Conservation (phyloP, 371 early-diverging fungal genomes). For the Nematocida sp. region DNA sequence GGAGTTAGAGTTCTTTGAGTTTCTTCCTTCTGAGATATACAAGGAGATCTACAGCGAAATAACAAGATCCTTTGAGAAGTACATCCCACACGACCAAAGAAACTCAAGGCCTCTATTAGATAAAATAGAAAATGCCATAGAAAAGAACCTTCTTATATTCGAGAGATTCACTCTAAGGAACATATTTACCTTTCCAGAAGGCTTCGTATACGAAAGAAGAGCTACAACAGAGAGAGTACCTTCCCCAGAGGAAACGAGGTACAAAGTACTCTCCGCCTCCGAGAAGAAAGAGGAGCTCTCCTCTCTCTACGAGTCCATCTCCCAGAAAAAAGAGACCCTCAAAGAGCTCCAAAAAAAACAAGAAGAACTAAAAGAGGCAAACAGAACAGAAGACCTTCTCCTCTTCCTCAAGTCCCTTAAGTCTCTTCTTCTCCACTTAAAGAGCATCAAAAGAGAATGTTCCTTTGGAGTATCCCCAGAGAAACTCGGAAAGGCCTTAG, state of each 20-base stretch:
- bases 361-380: neutral
- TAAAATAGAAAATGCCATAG: slow-evolving; percentile 40
- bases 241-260: slow-evolving; percentile 35
- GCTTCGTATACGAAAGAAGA: slow-evolving; percentile 62
- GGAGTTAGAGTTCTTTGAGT: slow-evolving; percentile 65
- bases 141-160: slow-evolving; percentile 64
- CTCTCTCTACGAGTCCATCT: neutral
- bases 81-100: neutral
- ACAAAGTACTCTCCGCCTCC: slow-evolving; percentile 13
- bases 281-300: neutral
- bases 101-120: slow-evolving; percentile 16
- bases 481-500: slow-evolving; percentile 39
- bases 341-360: neutral
- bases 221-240: slow-evolving; percentile 7
- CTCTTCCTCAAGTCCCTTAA: slow-evolving; percentile 9
- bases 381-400: neutral
- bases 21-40: slow-evolving; percentile 60
- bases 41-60: slow-evolving; percentile 57
- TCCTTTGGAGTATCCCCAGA: slow-evolving; percentile 8
- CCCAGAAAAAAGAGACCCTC: neutral
- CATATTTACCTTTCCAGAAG: slow-evolving; percentile 63
- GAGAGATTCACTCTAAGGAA: slow-evolving; percentile 63
- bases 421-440: neutral
- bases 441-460: slow-evolving; percentile 34
- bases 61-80: slow-evolving; percentile 3